Conservation (phyloP, 2,329 filamentous ascomycete species). For the Moelleriella libera region DNA sequence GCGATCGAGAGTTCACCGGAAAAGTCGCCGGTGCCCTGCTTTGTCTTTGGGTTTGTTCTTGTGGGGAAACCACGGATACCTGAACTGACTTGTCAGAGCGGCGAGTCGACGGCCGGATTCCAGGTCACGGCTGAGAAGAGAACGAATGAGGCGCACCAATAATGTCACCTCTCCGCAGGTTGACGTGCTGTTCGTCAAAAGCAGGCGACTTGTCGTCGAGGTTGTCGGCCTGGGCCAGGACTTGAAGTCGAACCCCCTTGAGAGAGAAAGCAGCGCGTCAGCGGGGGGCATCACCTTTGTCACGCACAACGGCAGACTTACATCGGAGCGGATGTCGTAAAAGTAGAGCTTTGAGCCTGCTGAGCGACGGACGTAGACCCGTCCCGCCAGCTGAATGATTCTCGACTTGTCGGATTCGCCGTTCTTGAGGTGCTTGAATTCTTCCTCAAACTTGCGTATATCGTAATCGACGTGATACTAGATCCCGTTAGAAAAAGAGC, state of each 20-base stretch:
- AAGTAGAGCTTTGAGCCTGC: conserved; percentile 79
- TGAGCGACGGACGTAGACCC: conserved; percentile 79
- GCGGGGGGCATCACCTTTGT: background rate
- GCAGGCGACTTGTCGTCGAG: conserved; percentile 47
- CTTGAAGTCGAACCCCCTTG: conserved; percentile 58
- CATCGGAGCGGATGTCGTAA: conserved; percentile 49
- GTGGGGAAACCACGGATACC: conserved; percentile 15
- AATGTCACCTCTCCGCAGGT: conserved; percentile 81
- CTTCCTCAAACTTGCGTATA: conserved; percentile 61
- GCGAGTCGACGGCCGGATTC: too few species aligned
- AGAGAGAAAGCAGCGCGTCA: background rate
- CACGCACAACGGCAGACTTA: conserved; percentile 3
- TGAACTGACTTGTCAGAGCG: background rate
- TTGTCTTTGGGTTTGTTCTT: conserved; percentile 80
- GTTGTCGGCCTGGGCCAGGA: conserved; percentile 83
- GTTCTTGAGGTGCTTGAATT: conserved; percentile 72
- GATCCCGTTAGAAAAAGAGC: background rate
- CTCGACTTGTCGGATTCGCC: conserved; percentile 70
- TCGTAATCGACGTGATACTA: conserved; percentile 76
- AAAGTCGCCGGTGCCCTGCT: conserved; percentile 54
- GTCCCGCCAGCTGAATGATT: conserved; percentile 62
- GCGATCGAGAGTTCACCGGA: conserved; percentile 85
- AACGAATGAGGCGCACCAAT: conserved; percentile 41
- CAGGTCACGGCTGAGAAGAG: background rate
- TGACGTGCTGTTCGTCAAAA: conserved; percentile 82